These are phyloP conservation scores for Mrakiaceae sp. DNA, from an alignment of 1,284 basidiomycete genomes.

Conservation along the genomic window DNA sequence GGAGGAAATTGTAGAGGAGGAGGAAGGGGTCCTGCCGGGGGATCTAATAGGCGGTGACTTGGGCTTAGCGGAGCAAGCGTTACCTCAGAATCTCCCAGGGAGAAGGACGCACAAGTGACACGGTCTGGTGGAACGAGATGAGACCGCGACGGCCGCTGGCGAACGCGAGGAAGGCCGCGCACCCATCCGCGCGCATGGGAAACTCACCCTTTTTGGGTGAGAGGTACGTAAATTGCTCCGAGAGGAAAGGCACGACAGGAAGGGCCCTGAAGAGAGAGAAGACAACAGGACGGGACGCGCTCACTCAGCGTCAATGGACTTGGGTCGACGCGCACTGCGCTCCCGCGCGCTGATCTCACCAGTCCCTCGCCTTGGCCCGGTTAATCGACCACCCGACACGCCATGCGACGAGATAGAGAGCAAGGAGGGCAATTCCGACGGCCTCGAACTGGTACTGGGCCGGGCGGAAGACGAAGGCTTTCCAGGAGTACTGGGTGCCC, in stretches of 20 bases:
- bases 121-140: not conserved
- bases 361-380: not conserved
- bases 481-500: too few species aligned
- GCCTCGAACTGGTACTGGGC: not conserved
- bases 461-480: too few species aligned
- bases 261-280: not conserved
- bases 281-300: too few species aligned
- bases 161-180: not conserved
- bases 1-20: not conserved
- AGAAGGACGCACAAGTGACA: not conserved
- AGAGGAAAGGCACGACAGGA: not conserved
- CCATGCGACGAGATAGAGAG: not conserved
- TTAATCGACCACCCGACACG: not conserved
- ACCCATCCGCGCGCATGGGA: conserved; percentile 3
- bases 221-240: not conserved
- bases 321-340: too few species aligned
- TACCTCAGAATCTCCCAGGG: not conserved
- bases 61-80: too few species aligned
- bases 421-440: not conserved
- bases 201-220: not conserved
- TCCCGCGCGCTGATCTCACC: not conserved
- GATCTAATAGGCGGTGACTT: not conserved
- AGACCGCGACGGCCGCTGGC: not conserved
- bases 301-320: too few species aligned
- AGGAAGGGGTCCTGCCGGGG: conserved; percentile 3